phyloP scores from a whole-genome alignment of 2,329 filamentous ascomycete genomes.

The Clonostachys chloroleuca region DNA sequence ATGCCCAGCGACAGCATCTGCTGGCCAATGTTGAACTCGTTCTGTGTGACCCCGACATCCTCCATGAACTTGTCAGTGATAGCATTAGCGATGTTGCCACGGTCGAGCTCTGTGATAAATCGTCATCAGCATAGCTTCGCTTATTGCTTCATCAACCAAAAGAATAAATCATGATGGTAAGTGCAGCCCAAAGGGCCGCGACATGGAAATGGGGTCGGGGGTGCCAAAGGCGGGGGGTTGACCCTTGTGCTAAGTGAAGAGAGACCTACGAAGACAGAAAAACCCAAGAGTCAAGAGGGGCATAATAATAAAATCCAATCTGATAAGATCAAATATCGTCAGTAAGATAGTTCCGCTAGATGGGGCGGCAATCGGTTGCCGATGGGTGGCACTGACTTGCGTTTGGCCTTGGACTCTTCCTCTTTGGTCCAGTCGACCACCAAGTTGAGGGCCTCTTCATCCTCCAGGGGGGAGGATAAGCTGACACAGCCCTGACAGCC shows the following conservation, averaged over 20 bases:
- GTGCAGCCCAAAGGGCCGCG: too few relatives aligned
- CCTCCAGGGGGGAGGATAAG: slow-evolving; percentile 18
- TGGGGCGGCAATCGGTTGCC: too few relatives aligned
- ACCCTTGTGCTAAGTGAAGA: neutral
- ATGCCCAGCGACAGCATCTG: slow-evolving; percentile 42
- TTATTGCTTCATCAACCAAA: too few relatives aligned
- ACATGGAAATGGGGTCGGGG: too few relatives aligned
- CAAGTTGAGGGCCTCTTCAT: slow-evolving; percentile 20
- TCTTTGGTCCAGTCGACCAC: slow-evolving; percentile 23
- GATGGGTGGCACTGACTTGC: slow-evolving; percentile 20
- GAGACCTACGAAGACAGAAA: slow-evolving; percentile 31
- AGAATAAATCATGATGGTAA: too few relatives aligned
- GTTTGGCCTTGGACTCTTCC: slow-evolving; percentile 29
- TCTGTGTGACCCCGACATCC: slow-evolving; percentile 37
- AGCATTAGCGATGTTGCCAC: slow-evolving; percentile 31
- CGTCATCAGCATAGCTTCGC: too few relatives aligned
- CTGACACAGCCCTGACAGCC: neutral
- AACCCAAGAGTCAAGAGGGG: slow-evolving; percentile 33
- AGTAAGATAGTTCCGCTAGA: neutral
- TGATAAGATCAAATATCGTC: slow-evolving; percentile 4
- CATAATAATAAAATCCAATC: slow-evolving; percentile 34
- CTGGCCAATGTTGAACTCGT: slow-evolving; percentile 41
- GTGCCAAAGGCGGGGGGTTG: too few relatives aligned
- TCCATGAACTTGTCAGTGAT: slow-evolving; percentile 37
- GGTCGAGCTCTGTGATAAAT: slow-evolving; percentile 12